Percentiles rank a stretch among this genome's conserved stretches.
These are phyloP conservation scores for Eucalyptus sp. DNA, from an alignment of 345 rosid genomes.

Conservation along the genomic window DNA sequence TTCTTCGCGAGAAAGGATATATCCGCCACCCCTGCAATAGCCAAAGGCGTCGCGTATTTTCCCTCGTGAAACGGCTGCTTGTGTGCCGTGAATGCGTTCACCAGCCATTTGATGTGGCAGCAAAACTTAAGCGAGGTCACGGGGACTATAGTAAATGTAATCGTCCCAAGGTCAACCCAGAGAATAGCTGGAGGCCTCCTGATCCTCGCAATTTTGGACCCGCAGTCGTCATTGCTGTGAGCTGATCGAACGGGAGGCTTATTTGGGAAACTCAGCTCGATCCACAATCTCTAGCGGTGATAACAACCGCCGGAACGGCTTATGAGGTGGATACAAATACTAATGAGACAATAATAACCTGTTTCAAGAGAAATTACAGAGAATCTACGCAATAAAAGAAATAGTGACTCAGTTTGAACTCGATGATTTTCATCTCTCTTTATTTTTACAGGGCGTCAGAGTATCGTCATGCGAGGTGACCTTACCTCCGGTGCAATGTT, in stretches of 20 bases:
- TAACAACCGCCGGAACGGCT: constrained; percentile 30
- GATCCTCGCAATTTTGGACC: constrained; percentile 29
- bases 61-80: too few species aligned
- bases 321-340: constrained; percentile 11
- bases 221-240: constrained; percentile 25
- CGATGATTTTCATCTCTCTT: background rate
- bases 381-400: background rate
- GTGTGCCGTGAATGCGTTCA: constrained; percentile 1
- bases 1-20: constrained; percentile 33
- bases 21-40: constrained; percentile 28
- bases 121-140: constrained; percentile 23
- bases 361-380: background rate
- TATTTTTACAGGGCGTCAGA: constrained; percentile 6
- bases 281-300: constrained; percentile 7
- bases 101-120: constrained; percentile 27
- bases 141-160: constrained; percentile 7
- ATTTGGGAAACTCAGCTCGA: constrained; percentile 24
- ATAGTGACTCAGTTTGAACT: background rate
- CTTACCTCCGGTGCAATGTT: constrained; percentile 12
- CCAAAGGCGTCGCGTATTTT: constrained; percentile 24
- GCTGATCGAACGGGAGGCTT: constrained; percentile 11
- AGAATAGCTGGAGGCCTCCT: constrained; percentile 11
- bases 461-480: constrained; percentile 23
- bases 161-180: constrained; percentile 28
- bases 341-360: background rate